Evolutionary conservation across 345 rosid genomes (phyloP).

Genomic region (Psidium guajava): DNA sequence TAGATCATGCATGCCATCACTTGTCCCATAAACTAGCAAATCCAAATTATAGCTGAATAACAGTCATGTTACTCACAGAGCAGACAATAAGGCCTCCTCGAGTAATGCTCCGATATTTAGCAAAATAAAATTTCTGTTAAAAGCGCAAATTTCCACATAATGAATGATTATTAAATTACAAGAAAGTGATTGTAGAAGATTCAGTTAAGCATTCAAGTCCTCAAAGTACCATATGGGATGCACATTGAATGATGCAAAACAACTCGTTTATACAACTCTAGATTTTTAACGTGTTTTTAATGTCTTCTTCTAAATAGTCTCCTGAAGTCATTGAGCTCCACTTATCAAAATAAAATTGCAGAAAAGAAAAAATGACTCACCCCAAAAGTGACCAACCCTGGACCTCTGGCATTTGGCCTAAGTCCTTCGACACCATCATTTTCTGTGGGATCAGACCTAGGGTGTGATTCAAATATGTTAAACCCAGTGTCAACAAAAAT

Average conservation of each 20-base stretch:
- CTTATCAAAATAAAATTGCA: not conserved
- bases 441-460: constrained; percentile 97
- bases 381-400: constrained; percentile 97
- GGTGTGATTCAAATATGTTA: not conserved
- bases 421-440: constrained; percentile 98
- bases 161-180: not conserved
- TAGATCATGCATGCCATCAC: not conserved
- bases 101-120: too few relatives aligned
- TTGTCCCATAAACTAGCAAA: not conserved
- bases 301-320: not conserved
- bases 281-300: not conserved
- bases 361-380: constrained; percentile 30
- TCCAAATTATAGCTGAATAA: not conserved
- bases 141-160: not conserved
- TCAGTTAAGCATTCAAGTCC: not conserved
- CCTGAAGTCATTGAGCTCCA: not conserved
- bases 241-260: not conserved
- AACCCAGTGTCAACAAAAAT: not conserved
- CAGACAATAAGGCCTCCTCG: not conserved
- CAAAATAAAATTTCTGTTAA: not conserved
- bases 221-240: not conserved
- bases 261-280: not conserved
- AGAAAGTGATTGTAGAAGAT: not conserved
- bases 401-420: constrained; percentile 98
- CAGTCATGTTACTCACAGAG: not conserved